A percentile compares a stretch with the other conserved stretches of the same genome.
phyloP scores from a whole-genome alignment of 371 early-diverging fungal species.

The Rhizopus sp. region DNA sequence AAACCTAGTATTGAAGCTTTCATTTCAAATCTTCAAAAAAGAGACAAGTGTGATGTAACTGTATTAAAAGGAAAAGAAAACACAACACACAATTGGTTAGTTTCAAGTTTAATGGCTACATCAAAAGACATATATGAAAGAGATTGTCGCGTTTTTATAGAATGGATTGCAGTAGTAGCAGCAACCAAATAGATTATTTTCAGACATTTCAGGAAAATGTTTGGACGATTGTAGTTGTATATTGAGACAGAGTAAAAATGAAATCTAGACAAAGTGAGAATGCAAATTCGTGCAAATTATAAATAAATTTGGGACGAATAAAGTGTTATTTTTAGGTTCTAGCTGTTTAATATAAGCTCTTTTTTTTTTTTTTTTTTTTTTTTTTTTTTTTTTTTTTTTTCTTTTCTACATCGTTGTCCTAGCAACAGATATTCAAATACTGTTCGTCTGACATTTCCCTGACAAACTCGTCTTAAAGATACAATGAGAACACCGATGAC shows the following conservation, averaged over 20 bases:
- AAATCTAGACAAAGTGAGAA: too few relatives aligned
- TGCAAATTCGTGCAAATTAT: too few relatives aligned
- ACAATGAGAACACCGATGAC: too few relatives aligned
- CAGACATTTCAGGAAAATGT: too few relatives aligned
- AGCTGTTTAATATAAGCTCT: too few relatives aligned
- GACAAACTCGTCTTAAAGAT: too few relatives aligned
- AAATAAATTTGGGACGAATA: too few relatives aligned
- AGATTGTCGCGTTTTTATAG: conserved; percentile 4
- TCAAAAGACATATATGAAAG: conserved; percentile 6
- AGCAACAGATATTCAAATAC: too few relatives aligned
- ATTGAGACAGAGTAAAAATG: too few relatives aligned
- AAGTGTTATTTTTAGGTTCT: too few relatives aligned
- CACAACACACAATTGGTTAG: conserved; percentile 11
- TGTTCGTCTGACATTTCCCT: too few relatives aligned
- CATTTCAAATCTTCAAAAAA: background rate
- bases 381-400: background rate
- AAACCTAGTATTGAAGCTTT: conserved; percentile 11
- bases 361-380: background rate
- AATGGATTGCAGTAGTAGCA: conserved; percentile 11
- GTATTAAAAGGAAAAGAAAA: conserved; percentile 4
- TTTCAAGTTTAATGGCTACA: conserved; percentile 7
- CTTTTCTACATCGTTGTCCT: background rate
- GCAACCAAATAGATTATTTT: background rate
- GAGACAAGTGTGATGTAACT: conserved; percentile 2
- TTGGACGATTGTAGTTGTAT: too few relatives aligned